Conservation (phyloP, 306 rosid genomes). For the Trifolium repens region DNA sequence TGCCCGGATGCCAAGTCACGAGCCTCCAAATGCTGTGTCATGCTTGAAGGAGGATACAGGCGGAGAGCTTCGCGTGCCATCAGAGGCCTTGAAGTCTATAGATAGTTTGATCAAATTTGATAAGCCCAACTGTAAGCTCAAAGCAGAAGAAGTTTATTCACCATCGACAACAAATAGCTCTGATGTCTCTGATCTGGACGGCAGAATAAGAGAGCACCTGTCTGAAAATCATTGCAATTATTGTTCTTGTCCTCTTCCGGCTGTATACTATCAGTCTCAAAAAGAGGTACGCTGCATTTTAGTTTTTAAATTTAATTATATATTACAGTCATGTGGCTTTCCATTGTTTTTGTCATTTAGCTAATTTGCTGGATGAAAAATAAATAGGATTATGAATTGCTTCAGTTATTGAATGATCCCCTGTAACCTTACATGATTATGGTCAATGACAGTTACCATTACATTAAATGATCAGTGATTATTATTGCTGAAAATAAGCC, state of each 20-base stretch:
- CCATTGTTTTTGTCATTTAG: conserved; percentile 29
- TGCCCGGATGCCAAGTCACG: conserved; percentile 59
- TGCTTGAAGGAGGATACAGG: conserved; percentile 77
- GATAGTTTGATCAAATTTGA: conserved; percentile 94
- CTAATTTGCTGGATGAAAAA: conserved; percentile 32
- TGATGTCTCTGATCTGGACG: conserved; percentile 71
- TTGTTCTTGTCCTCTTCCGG: conserved; percentile 83
- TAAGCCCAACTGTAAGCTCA: conserved; percentile 83
- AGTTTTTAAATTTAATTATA: conserved; percentile 21
- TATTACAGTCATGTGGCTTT: conserved; percentile 20
- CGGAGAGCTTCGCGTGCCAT: conserved; percentile 88
- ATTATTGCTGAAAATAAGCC: conserved; percentile 22
- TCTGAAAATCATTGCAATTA: conserved; percentile 87
- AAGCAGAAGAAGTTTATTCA: conserved; percentile 72
- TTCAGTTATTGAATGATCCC: conserved; percentile 27
- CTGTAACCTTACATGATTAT: conserved; percentile 19
- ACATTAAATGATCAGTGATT: conserved; percentile 26
- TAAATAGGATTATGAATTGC: conserved; percentile 31
- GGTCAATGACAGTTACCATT: conserved; percentile 8
- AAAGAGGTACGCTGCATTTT: conserved; percentile 73
- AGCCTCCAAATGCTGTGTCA: conserved; percentile 55
- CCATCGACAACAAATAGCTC: conserved; percentile 51
- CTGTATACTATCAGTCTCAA: conserved; percentile 83
- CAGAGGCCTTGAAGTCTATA: conserved; percentile 80
- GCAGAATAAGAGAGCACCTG: conserved; percentile 80